A percentile compares a stretch with the other conserved stretches of the same genome.
These are phyloP conservation scores for Puccinia triticina DNA, from an alignment of 1,284 basidiomycete genomes.

Conservation along the genomic window DNA sequence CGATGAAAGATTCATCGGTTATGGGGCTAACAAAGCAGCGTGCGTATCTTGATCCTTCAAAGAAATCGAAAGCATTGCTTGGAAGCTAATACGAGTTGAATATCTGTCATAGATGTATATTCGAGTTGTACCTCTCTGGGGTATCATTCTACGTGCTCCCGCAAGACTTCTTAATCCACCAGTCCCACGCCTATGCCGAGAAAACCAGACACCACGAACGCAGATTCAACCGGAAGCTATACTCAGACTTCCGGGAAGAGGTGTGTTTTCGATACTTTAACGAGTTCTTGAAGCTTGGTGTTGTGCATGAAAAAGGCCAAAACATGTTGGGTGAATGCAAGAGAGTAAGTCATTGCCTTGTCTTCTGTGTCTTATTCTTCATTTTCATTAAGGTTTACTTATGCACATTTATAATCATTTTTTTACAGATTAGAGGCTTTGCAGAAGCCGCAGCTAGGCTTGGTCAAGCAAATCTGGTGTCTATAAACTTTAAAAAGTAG, in stretches of 20 bases:
- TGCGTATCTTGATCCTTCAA: constrained; percentile 40
- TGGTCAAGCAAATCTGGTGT: not conserved
- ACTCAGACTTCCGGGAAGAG: constrained; percentile 65
- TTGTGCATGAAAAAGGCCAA: not conserved
- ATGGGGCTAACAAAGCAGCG: constrained; percentile 68
- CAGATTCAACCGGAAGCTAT: constrained; percentile 74
- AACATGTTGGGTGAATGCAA: constrained; percentile 46
- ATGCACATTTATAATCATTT: not conserved
- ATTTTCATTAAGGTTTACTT: not conserved
- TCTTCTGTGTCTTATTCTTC: not conserved
- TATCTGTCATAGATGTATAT: constrained; percentile 67
- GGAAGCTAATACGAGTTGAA: not conserved
- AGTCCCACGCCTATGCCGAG: constrained; percentile 79
- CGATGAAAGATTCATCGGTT: constrained; percentile 84
- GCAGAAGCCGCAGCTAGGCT: constrained; percentile 7
- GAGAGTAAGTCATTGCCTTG: constrained; percentile 15
- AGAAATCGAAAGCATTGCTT: not conserved
- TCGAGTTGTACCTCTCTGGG: constrained; percentile 69
- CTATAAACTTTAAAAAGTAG: constrained; percentile 13
- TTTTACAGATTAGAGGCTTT: constrained; percentile 20
- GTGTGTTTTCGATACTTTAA: constrained; percentile 59
- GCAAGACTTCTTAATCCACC: constrained; percentile 82
- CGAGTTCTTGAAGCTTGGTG: constrained; percentile 55
- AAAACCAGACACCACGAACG: constrained; percentile 71
- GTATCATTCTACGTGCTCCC: constrained; percentile 76